Evolutionary conservation across 202 grass and related monocot genomes (phyloP).

Genomic region (Setaria viridis): DNA sequence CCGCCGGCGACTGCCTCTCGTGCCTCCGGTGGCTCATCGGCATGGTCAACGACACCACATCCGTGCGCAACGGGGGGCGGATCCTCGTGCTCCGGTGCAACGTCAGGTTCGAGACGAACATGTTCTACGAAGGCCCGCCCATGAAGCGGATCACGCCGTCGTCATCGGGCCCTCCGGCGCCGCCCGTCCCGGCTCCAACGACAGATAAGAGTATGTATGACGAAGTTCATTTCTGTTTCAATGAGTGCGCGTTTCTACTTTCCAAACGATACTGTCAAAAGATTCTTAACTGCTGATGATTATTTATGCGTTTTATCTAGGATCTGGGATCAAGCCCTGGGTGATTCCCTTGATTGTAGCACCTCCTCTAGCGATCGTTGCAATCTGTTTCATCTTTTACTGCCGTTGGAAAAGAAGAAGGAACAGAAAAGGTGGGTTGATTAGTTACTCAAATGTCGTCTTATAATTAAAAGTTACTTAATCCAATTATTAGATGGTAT

Average conservation of each 20-base stretch:
- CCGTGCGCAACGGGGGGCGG: conserved; percentile 40
- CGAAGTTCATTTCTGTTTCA: background rate
- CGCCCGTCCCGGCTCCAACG: background rate
- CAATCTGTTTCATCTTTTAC: conserved; percentile 30
- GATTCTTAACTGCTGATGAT: background rate
- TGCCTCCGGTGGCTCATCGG: conserved; percentile 42
- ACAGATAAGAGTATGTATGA: background rate
- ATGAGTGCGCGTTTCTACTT: background rate
- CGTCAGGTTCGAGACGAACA: conserved; percentile 53
- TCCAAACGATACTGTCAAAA: background rate
- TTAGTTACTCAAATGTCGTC: background rate
- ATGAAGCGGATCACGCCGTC: background rate
- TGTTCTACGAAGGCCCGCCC: conserved; percentile 41
- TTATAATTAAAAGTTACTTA: background rate
- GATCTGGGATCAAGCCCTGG: conserved; percentile 7
- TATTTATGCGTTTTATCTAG: background rate
- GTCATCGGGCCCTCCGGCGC: background rate
- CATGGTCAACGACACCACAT: conserved; percentile 18
- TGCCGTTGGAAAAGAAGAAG: conserved; percentile 5
- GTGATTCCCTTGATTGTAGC: background rate
- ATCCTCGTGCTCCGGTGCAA: conserved; percentile 54
- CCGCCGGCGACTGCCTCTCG: conserved; percentile 42
- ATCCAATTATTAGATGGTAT: background rate
- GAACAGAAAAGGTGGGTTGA: conserved; percentile 26
- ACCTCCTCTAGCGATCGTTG: background rate